Conservation (phyloP, 2,329 filamentous ascomycete genomes). For the Talaromyces sp. region DNA sequence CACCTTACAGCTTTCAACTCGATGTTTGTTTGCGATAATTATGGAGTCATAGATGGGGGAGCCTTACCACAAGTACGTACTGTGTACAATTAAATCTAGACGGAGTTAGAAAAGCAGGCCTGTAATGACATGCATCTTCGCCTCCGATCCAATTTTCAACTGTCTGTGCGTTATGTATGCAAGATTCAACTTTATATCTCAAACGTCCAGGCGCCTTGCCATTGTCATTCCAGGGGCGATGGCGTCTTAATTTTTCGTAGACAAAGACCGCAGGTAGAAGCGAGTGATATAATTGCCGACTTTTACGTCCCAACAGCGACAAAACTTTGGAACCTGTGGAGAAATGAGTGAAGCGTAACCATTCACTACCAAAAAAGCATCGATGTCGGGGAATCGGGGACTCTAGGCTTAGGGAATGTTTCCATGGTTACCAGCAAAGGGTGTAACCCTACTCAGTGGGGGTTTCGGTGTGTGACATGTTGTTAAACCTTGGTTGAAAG, state of each 20-base stretch:
- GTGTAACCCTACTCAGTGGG: neutral
- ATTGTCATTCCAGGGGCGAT: neutral
- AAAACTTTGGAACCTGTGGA: neutral
- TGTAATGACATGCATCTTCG: neutral
- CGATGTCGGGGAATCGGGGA: neutral
- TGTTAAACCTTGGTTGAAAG: neutral
- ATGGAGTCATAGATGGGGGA: neutral
- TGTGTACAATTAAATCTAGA: neutral
- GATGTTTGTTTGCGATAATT: neutral
- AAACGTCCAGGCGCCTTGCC: neutral
- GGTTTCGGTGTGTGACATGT: neutral
- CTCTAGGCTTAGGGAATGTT: neutral
- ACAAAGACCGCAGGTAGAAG: neutral
- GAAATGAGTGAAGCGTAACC: neutral
- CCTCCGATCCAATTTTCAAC: neutral
- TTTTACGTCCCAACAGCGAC: neutral
- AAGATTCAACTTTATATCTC: neutral
- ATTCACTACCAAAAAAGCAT: neutral
- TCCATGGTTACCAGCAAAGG: neutral
- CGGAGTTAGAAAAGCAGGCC: neutral
- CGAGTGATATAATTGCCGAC: neutral
- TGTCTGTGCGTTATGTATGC: constrained; percentile 1
- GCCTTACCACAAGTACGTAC: neutral
- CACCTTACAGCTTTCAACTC: too few relatives aligned
- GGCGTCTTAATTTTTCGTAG: neutral